phyloP scores from a whole-genome alignment of 352 stramenopile species.

The Pythium insidiosum region DNA sequence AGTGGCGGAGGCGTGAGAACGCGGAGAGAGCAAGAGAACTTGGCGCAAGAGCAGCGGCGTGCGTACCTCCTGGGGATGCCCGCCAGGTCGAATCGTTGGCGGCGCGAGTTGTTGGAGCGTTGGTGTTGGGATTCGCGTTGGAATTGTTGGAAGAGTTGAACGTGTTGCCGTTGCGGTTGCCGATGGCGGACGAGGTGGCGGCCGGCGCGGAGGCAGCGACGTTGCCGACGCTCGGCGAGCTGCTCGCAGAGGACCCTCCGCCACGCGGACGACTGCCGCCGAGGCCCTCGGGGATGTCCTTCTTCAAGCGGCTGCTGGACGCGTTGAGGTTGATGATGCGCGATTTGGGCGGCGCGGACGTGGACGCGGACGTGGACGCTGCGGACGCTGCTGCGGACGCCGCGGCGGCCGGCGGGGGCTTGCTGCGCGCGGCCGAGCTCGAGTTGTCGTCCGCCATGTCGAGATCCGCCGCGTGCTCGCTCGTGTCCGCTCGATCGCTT shows the following conservation, averaged over 20 bases:
- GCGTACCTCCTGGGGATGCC: not conserved
- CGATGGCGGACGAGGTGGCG: not conserved
- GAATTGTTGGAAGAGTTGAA: not conserved
- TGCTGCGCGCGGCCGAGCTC: not conserved
- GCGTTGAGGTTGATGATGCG: slow-evolving; percentile 32
- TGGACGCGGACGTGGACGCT: not conserved
- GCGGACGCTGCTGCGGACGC: slow-evolving; percentile 1
- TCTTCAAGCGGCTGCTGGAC: slow-evolving; percentile 16
- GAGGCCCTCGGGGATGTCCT: slow-evolving; percentile 15
- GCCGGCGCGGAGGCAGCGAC: not conserved
- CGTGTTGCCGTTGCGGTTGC: not conserved
- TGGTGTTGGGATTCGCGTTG: not conserved
- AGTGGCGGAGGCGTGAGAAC: too few relatives aligned
- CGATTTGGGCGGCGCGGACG: slow-evolving; percentile 15
- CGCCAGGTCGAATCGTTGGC: not conserved
- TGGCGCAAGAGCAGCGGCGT: not conserved
- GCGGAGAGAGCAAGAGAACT: too few relatives aligned
- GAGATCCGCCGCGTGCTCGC: too few relatives aligned
- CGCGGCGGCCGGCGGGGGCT: not conserved
- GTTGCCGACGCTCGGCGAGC: slow-evolving; percentile 1
- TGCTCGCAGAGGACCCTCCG: not conserved
- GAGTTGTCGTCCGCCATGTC: not conserved
- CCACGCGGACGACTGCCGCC: slow-evolving; percentile 8
- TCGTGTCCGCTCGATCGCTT: not conserved
- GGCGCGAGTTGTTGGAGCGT: not conserved